Evolutionary conservation across 2,329 filamentous ascomycete species (phyloP).

Genomic region (Thelonectria discophora): DNA sequence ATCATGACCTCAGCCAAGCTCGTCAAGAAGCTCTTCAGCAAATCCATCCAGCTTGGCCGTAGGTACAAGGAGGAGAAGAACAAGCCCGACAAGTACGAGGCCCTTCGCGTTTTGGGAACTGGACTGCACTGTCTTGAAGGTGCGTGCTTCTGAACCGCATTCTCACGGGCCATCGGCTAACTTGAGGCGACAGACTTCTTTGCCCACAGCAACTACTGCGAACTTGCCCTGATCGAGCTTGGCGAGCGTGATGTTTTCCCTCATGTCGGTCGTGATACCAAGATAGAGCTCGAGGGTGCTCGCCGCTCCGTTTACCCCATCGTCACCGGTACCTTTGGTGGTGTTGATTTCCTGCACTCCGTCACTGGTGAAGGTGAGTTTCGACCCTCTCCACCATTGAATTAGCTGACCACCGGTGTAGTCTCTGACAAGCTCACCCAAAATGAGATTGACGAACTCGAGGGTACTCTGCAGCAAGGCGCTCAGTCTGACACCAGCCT

Average conservation of each 20-base stretch:
- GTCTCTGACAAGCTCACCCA: slow-evolving; percentile 91
- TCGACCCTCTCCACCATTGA: background rate
- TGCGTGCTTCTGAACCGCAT: slow-evolving; percentile 42
- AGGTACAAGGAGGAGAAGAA: slow-evolving; percentile 68
- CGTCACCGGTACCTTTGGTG: slow-evolving; percentile 92
- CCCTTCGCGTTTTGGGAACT: slow-evolving; percentile 85
- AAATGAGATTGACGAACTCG: slow-evolving; percentile 87
- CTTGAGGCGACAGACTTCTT: slow-evolving; percentile 71
- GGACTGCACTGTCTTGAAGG: slow-evolving; percentile 88
- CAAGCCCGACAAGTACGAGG: slow-evolving; percentile 83
- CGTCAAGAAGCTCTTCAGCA: slow-evolving; percentile 76
- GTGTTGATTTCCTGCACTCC: slow-evolving; percentile 92
- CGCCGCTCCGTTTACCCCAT: slow-evolving; percentile 77
- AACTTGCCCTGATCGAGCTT: slow-evolving; percentile 87
- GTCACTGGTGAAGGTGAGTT: slow-evolving; percentile 73
- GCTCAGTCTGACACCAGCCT: slow-evolving; percentile 73
- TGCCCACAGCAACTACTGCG: slow-evolving; percentile 92
- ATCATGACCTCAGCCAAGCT: slow-evolving; percentile 86
- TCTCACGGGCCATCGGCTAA: slow-evolving; percentile 19
- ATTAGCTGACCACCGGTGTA: slow-evolving; percentile 41
- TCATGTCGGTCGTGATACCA: slow-evolving; percentile 81
- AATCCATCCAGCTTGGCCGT: slow-evolving; percentile 82
- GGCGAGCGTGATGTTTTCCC: slow-evolving; percentile 85
- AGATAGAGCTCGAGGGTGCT: slow-evolving; percentile 73
- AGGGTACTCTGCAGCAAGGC: slow-evolving; percentile 78